Evolutionary conservation across 768 basidiomycete genomes (phyloP), one percentile per base, ranked within the genome.

Genomic region (Pleurotus tuber-regium): DNA sequence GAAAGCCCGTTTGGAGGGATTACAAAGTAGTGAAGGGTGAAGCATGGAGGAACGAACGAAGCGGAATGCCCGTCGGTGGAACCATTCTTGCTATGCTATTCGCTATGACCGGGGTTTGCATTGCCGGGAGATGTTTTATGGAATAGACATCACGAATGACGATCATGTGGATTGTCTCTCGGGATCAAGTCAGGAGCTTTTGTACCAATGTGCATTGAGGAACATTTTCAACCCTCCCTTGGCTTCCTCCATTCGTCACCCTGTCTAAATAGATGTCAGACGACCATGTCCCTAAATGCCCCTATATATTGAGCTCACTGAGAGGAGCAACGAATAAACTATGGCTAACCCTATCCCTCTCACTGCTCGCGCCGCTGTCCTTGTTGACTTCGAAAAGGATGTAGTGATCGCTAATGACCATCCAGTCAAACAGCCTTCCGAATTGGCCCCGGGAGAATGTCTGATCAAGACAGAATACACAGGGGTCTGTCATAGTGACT

Each of bases 401-500:
- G 66, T 72, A 40, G 55, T 58, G 5, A 44, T 77, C 19, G 65
- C 61, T 43, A 53, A 63, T 30, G 74, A 83, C 57, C 62, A 78
- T 53, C 83, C 80, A 7, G 86, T 87, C 43, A 73, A 66, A 50
- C 83, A 81, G 56, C 75, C 79, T 0, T 66, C 74, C 2, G 72
- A 82, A 4, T 78, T 87, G 53, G 65, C 63, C 0, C 80, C 85
- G 0, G 83, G 82, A 9, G 77, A 88, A 63, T 86, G 84, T 59
- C 79, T 91, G 54, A 72, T 91, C 62, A 86, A 85, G 64, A 68
- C 92, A 53, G 78, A 80, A 36, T 84, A 79, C 66, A 78, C 84
- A 4, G 74, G 74, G 5, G 68, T 73, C 23, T 91, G 89, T 63
- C 88, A 89, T 62, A 87, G 86, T 0, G 89, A 92, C 59, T 67